These are phyloP conservation scores for Carex pumila DNA, from an alignment of 176 grass and related monocot species.

Conservation along the genomic window DNA sequence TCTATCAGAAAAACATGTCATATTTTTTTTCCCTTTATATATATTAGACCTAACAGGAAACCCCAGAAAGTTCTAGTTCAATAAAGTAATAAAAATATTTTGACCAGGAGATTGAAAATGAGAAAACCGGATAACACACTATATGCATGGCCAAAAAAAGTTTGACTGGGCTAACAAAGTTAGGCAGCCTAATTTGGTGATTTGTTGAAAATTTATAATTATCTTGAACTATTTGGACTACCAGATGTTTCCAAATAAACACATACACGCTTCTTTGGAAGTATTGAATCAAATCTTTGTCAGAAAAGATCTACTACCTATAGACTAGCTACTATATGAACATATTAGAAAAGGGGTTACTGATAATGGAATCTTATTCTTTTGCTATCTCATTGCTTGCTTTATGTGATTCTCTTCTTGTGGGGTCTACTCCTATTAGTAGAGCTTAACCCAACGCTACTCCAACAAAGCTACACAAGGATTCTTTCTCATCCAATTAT, in stretches of 20 bases:
- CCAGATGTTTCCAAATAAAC: not conserved
- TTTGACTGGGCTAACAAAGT: not conserved
- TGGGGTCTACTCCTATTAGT: not conserved
- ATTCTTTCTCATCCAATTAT: not conserved
- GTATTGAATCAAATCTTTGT: not conserved
- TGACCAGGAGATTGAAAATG: not conserved
- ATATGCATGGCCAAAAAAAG: not conserved
- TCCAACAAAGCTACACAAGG: not conserved
- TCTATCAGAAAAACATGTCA: not conserved
- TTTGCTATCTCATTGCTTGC: slow-evolving; percentile 9
- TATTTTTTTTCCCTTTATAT: not conserved
- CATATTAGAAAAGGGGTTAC: not conserved
- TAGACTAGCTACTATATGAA: no score
- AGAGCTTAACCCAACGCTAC: not conserved
- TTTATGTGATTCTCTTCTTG: slow-evolving; percentile 26
- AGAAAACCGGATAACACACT: not conserved
- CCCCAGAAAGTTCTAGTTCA: not conserved
- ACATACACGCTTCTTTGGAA: not conserved
- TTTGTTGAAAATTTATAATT: not conserved
- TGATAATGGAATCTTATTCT: not conserved
- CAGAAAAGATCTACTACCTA: not conserved
- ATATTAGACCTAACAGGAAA: not conserved
- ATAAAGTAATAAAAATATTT: not conserved
- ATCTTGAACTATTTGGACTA: not conserved
- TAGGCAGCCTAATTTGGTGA: slow-evolving; percentile 2